A percentile compares a stretch with the other conserved stretches of the same genome.
Conservation (phyloP, 176 grass and related monocot genomes). For the Oryza punctata region DNA sequence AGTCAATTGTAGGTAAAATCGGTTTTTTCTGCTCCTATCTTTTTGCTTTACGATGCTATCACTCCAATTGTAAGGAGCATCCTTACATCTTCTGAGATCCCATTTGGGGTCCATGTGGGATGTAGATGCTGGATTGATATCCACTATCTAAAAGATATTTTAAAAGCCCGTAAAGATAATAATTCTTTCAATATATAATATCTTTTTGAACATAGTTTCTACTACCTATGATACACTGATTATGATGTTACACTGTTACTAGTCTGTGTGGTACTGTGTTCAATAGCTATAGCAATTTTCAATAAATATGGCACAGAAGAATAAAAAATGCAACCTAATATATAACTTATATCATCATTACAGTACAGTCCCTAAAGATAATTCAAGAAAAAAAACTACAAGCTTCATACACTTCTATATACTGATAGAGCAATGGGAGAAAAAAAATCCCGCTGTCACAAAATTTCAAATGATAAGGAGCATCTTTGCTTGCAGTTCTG, state of each 20-base stretch:
- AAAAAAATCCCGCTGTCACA: constrained; percentile 22
- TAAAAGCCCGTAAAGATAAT: not conserved
- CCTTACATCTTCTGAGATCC: too few species aligned
- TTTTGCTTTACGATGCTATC: too few species aligned
- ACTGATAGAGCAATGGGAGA: constrained; percentile 24
- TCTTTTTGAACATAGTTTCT: not conserved
- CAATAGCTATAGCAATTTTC: not conserved
- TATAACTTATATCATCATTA: constrained; percentile 24
- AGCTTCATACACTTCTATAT: not conserved
- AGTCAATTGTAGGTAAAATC: too few species aligned
- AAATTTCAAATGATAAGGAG: constrained; percentile 4
- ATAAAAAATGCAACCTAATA: constrained; percentile 29
- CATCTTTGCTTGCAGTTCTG: constrained; percentile 27
- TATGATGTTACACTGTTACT: not conserved
- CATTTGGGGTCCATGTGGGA: too few species aligned
- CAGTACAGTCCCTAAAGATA: constrained; percentile 33
- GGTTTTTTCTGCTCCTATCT: too few species aligned
- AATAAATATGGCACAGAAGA: not conserved
- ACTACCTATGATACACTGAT: not conserved
- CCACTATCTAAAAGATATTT: too few species aligned
- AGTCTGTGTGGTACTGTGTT: not conserved
- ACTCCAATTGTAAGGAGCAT: too few species aligned
- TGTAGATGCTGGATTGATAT: too few species aligned
- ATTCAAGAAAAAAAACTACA: constrained; percentile 36
- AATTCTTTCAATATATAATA: not conserved